A percentile compares a stretch with the other conserved stretches of the same genome.
These are phyloP conservation scores for Monilinia polystroma DNA, from an alignment of 2,329 filamentous ascomycete species.

Conservation along the genomic window DNA sequence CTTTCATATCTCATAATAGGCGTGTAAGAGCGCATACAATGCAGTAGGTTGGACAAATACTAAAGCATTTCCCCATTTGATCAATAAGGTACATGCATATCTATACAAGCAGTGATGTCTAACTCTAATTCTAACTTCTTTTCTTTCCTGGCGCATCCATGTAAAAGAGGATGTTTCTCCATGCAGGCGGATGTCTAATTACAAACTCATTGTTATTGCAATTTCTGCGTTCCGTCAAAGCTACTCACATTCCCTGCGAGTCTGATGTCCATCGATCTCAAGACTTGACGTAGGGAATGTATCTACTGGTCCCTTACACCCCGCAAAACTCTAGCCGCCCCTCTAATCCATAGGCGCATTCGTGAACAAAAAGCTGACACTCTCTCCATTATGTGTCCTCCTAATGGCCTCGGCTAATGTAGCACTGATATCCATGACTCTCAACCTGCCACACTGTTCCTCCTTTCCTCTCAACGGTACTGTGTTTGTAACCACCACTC, in stretches of 20 bases:
- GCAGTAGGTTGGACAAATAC: not conserved
- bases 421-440: conserved; percentile 88
- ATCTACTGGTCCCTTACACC: not conserved
- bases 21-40: not conserved
- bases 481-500: conserved; percentile 88
- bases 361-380: conserved; percentile 66
- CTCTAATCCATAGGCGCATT: conserved; percentile 56
- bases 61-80: not conserved
- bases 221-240: not conserved
- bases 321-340: not conserved
- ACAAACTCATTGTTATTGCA: conserved; percentile 2
- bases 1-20: not conserved
- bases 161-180: not conserved
- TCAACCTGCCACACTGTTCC: conserved; percentile 72
- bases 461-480: conserved; percentile 80
- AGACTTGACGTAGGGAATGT: not conserved
- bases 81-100: not conserved
- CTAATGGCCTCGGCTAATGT: conserved; percentile 73
- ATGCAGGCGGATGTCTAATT: not conserved
- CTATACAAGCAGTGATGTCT: not conserved
- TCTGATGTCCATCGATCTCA: not conserved
- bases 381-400: conserved; percentile 67
- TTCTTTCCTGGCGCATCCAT: not conserved
- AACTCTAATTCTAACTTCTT: not conserved
- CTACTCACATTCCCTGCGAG: not conserved